Conservation (phyloP, 1,284 basidiomycete species). For the Spongiforma sp. region DNA sequence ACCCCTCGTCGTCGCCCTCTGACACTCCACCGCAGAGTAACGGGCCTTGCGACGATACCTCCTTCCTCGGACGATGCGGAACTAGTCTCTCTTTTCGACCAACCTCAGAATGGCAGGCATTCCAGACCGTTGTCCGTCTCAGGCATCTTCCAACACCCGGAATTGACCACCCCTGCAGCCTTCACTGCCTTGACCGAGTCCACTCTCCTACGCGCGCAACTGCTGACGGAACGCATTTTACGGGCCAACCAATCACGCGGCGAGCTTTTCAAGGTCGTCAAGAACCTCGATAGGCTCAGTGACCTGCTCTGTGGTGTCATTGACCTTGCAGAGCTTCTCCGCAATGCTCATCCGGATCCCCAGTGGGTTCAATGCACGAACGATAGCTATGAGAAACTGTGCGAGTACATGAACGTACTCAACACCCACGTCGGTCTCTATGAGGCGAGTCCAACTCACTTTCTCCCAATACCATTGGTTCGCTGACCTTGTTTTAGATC, state of each 20-base stretch:
- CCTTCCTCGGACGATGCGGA: slow-evolving; percentile 66
- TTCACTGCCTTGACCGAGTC: slow-evolving; percentile 71
- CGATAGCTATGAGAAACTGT: slow-evolving; percentile 88
- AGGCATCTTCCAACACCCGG: slow-evolving; percentile 77
- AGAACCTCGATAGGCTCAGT: slow-evolving; percentile 94
- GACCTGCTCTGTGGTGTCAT: slow-evolving; percentile 97
- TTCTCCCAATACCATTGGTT: neutral
- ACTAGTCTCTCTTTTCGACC: slow-evolving; percentile 75
- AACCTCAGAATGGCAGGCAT: slow-evolving; percentile 48
- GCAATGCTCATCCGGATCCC: slow-evolving; percentile 91
- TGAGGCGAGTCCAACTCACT: slow-evolving; percentile 59
- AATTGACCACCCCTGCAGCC: slow-evolving; percentile 63
- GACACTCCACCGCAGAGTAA: slow-evolving; percentile 23
- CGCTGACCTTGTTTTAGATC: slow-evolving; percentile 49
- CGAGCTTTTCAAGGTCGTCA: slow-evolving; percentile 86
- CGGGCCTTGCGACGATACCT: slow-evolving; percentile 48
- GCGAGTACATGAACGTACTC: slow-evolving; percentile 97
- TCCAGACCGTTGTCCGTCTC: slow-evolving; percentile 52
- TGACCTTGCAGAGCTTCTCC: slow-evolving; percentile 92
- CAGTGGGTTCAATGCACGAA: slow-evolving; percentile 88
- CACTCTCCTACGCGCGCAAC: slow-evolving; percentile 73
- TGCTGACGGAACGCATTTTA: slow-evolving; percentile 77
- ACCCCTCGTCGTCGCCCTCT: slow-evolving; percentile 44
- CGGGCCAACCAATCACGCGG: slow-evolving; percentile 64
- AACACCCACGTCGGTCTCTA: slow-evolving; percentile 97